A percentile compares a stretch with the other conserved stretches of the same genome.
Conservation (phyloP, 257 asterid species). For the Fraxinus cuspidata region DNA sequence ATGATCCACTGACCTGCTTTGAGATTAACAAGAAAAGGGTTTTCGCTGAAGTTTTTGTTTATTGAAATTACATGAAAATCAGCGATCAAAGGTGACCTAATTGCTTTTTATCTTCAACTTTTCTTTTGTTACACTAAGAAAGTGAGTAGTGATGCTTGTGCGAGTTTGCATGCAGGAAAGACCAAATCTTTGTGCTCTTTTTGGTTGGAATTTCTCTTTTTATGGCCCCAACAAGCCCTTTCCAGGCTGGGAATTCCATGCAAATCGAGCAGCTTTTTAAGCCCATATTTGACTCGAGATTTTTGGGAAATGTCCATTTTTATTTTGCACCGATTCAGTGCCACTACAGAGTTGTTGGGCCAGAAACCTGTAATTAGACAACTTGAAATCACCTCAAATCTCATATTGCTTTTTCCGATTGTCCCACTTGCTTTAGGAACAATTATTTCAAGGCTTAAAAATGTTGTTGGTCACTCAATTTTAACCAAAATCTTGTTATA, state of each 20-base stretch:
- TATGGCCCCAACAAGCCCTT: background rate
- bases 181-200: background rate
- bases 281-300: conserved; percentile 1
- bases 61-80: background rate
- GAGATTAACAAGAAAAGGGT: conserved; percentile 8
- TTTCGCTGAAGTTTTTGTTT: background rate
- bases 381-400: background rate
- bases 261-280: background rate
- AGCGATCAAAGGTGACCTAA: background rate
- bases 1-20: background rate
- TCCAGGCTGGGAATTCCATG: conserved; percentile 8
- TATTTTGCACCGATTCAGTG: conserved; percentile 4
- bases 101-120: background rate
- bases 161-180: background rate
- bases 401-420: background rate
- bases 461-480: background rate
- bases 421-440: background rate
- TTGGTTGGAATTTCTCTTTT: background rate
- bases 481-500: too few species aligned
- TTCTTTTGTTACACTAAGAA: background rate
- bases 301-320: background rate
- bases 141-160: background rate
- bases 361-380: background rate
- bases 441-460: too few species aligned
- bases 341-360: background rate